Conservation (phyloP, 371 early-diverging fungal species). For the Mucor sp. region DNA sequence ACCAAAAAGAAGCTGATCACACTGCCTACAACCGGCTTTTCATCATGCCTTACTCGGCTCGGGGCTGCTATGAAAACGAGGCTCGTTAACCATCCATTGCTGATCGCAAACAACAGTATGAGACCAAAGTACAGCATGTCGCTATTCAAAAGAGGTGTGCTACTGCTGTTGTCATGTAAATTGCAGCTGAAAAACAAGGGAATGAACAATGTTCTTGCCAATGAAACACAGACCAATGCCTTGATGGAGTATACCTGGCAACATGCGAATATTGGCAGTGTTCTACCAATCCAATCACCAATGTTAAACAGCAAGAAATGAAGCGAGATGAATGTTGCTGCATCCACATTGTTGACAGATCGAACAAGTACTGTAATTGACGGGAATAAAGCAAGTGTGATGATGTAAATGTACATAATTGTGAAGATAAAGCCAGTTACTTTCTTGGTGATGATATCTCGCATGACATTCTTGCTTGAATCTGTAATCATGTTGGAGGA, state of each 20-base stretch:
- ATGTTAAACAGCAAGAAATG: conserved; percentile 75
- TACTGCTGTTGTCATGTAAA: conserved; percentile 14
- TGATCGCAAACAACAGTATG: conserved; percentile 59
- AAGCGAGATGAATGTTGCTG: conserved; percentile 63
- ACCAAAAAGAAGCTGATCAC: conserved; percentile 68
- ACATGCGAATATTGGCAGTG: conserved; percentile 34
- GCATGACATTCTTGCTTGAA: background rate
- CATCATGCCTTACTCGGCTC: conserved; percentile 19
- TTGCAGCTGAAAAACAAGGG: conserved; percentile 61
- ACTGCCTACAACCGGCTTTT: conserved; percentile 62
- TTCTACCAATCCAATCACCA: conserved; percentile 77
- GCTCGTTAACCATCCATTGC: conserved; percentile 72
- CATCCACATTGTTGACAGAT: conserved; percentile 44
- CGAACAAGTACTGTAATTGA: conserved; percentile 71
- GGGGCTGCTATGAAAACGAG: conserved; percentile 77
- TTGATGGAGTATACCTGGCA: conserved; percentile 35
- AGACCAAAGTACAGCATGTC: conserved; percentile 61
- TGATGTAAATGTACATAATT: conserved; percentile 56
- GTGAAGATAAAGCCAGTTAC: conserved; percentile 46
- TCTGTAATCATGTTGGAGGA: background rate
- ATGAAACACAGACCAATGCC: conserved; percentile 38
- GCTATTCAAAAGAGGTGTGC: conserved; percentile 40
- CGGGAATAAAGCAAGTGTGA: conserved; percentile 77
- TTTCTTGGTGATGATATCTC: conserved; percentile 18
- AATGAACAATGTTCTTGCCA: conserved; percentile 59